Evolutionary conservation across 1,284 basidiomycete species (phyloP), one percentile per base, ranked within the genome.

Genomic region (Ustilago hordei): DNA sequence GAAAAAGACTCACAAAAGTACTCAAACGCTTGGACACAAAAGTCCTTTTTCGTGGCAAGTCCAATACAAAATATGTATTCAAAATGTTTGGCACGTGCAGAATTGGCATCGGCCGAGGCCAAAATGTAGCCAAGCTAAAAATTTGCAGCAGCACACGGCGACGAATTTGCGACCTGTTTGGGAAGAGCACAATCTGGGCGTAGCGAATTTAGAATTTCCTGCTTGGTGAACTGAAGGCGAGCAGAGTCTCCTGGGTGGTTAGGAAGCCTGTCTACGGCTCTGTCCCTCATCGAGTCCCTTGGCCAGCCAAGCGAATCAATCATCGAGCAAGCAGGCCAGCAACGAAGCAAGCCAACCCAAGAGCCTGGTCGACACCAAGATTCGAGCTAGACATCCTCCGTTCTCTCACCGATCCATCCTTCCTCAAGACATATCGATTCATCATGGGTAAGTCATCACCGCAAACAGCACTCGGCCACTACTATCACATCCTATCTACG

Each of bases 381-480:
- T 61, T 70, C 60, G 47, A 70, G 73, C 67, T 75, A 50, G 67
- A 70, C 73, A 70, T 75, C 68, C 57, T 65, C 67, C 68, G 64
- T 75, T 75, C 73, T 50, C 57, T 67, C 73, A 64, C 60, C 48
- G 73, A 61, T 75, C 73, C 73, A 75, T 75, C 73, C 73, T 75
- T 70, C 73, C 67, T 75, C 73, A 75, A 75, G 73, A 75, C 73
- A 75, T 75, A 75, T 75, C 73, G 68, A 75, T 70, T 70, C 67
- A 75, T 75, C 73, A 75, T 75, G 73, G 73, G 73, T 75, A 75
- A 75, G 73, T 75, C 57, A 59, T 61, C 73, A 70, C 55, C 68
- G 50, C 47, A 61, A 75, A 41, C 67, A 69, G 53, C 47, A 56
- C 55, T 43, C 45, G 38, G 47, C 60, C 32, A 53, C 48, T 74